phyloP scores from a whole-genome alignment of 148 eudicot species.

The Rhododendron kiyosumense region DNA sequence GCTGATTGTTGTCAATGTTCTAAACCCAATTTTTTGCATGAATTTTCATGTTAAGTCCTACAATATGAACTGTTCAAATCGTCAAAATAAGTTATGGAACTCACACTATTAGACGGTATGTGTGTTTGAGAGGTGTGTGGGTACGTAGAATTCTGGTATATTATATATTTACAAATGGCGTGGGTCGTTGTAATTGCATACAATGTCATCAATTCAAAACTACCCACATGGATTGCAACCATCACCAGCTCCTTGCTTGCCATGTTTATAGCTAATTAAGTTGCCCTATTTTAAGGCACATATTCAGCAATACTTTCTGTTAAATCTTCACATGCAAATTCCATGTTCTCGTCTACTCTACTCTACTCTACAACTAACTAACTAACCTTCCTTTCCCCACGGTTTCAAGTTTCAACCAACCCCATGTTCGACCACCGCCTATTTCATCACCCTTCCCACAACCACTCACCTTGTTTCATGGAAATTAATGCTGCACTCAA shows the following conservation, averaged over 20 bases:
- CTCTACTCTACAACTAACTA: neutral
- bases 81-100: neutral
- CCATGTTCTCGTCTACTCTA: neutral
- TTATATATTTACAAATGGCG: neutral
- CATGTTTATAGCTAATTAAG: neutral
- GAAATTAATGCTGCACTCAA: neutral
- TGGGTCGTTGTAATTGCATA: neutral
- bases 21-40: neutral
- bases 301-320: neutral
- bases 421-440: neutral
- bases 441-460: neutral
- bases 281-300: neutral
- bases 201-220: neutral
- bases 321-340: neutral
- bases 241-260: neutral
- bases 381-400: neutral
- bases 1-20: neutral
- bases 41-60: no score
- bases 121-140: neutral
- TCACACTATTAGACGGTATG: neutral
- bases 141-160: no score
- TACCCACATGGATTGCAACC: neutral
- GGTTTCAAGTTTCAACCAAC: neutral
- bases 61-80: neutral
- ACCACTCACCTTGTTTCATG: neutral